Evolutionary conservation across 2,329 filamentous ascomycete species (phyloP).

Genomic region (Aspergillus novoparasiticus): DNA sequence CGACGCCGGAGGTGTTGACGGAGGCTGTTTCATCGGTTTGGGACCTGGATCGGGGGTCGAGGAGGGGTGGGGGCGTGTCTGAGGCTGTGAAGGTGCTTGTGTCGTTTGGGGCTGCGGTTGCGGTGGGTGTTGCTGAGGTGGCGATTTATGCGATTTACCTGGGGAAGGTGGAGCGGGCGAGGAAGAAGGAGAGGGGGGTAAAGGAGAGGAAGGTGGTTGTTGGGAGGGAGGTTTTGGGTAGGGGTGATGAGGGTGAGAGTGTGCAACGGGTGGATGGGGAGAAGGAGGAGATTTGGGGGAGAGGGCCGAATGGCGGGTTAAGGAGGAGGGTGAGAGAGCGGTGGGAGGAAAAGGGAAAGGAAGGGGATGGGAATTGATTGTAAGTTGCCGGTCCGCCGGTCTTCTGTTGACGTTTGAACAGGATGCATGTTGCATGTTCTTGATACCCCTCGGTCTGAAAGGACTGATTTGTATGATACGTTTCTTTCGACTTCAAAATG

Average conservation of each 20-base stretch:
- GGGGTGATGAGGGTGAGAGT: neutral
- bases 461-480: constrained; percentile 10
- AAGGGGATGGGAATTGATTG: constrained; percentile 7
- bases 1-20: constrained; percentile 35
- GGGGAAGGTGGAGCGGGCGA: constrained; percentile 45
- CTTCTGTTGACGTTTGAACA: constrained; percentile 14
- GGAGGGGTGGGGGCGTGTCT: constrained; percentile 23
- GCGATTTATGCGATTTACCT: constrained; percentile 51
- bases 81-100: constrained; percentile 44
- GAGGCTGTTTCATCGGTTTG: constrained; percentile 20
- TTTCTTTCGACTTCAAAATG: constrained; percentile 1
- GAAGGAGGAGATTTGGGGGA: constrained; percentile 45
- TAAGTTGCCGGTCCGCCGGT: constrained; percentile 10
- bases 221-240: constrained; percentile 22
- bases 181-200: constrained; percentile 38
- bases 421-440: neutral
- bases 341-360: constrained; percentile 34
- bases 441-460: constrained; percentile 6
- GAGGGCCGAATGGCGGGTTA: constrained; percentile 43
- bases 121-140: constrained; percentile 51
- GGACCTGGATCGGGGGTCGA: neutral
- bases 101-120: constrained; percentile 42
- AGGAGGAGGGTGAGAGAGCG: constrained; percentile 43
- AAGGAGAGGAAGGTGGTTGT: constrained; percentile 44
- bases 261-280: constrained; percentile 14